Base-by-base conservation (phyloP, 768 basidiomycete genomes). In the Naganishia antarctica region DNA sequence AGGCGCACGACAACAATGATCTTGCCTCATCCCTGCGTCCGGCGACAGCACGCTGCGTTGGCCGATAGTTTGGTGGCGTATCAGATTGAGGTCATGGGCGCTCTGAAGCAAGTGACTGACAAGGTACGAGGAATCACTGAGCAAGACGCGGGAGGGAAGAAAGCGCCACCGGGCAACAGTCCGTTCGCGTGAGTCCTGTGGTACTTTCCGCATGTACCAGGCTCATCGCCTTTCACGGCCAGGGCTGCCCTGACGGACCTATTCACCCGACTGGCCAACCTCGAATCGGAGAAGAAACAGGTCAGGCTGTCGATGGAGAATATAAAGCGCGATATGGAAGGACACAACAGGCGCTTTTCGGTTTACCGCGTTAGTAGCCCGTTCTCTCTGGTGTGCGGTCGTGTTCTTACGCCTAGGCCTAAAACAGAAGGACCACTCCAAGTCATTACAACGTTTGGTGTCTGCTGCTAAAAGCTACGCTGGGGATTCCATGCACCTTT, bases 21-120 rank as follows among this genome's bases (percentile, higher is more conserved):
- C 15, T 29, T 48, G 25, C 28, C 29, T 48, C 12, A 47, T 31
- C 29, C 18, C 8, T 1, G n/a, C n/a, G n/a, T n/a, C n/a, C n/a
- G n/a, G n/a, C 13, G 41, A 1, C 37, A 76, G 73, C 72, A 77
- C 60, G 66, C 71, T 7, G 62, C 68, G 8, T 59, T 76, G 9
- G 72, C 74, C 13, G 76, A 78, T 47, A 73, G 74, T 4, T 49
- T 77, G 3, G 74, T 78, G 13, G 60, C 50, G 15, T 78, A 78
- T 62, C 78, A 78, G 51, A 70, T 73, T 65, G 66, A 69, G n/a
- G 60, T 78, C 8, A 63, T 75, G 32, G 60, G 62, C 16, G 68
- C 73, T 4, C 70, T 78, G 67, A 60, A 73, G 48, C 58, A 32
- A 2, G 63, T 76, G 43, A 69, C 40, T 15, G 41, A 44, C 8